Evolutionary conservation across 179 eudicot genomes (phyloP), one percentile per base, ranked within the genome.

Genomic region (Gypsophila paniculata): DNA sequence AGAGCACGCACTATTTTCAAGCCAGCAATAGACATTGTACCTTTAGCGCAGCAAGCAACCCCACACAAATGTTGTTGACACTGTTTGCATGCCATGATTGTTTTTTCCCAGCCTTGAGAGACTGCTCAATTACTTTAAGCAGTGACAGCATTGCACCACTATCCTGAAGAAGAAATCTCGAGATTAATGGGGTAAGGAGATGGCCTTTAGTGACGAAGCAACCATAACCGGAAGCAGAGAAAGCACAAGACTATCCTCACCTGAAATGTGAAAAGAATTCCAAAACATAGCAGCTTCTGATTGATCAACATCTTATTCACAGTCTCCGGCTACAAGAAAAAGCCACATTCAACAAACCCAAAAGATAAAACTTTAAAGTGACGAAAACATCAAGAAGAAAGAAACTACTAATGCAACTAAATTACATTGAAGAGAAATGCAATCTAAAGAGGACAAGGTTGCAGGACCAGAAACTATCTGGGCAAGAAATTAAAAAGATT

Each of bases 11-110:
- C 53, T 29, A 46, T 29, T 69, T 66, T 72, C 60, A 69, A 71
- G 65, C 29, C 61, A 32, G 62, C 59, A 77, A 34, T 69, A 68
- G 19, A 77, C 26, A 54, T 63, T 54, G 52, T 70, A 94, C 99
- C 97, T 94, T 94, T 67, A 94, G 83, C 69, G 91, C 98, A 82
- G 97, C 87, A 65, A 94, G 92, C 75, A 94, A 80, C 69, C 94
- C 99, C 77, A 86, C 99, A 66, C 94, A 89, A 72, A 87, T 82
- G 79, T 94, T 94, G 75, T 89, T 91, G 61, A 94, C 83, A 81
- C 82, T 84, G 69, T 81, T 77, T 38, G 87, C 84, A 82, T 77
- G 97, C 91, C 93, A 88, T 39, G 88, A 69, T 74, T 94, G 94
- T 74, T 81, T 89, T 72, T 82, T 91, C 53, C 96, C 91, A 70